These are phyloP conservation scores for Cucumis sativus DNA, from an alignment of 306 rosid species.

Conservation along the genomic window DNA sequence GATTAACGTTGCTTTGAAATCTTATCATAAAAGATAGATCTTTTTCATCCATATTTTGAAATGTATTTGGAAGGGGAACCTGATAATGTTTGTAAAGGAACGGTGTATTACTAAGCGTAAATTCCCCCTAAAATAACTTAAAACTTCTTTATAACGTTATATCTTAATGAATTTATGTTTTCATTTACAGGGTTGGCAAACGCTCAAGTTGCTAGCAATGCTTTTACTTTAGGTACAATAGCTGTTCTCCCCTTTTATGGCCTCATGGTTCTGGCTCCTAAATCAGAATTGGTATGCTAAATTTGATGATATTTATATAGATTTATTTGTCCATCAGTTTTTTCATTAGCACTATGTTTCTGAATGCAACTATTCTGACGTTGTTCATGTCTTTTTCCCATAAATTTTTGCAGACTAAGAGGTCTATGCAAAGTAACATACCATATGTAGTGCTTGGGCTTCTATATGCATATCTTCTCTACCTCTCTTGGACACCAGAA, in stretches of 20 bases:
- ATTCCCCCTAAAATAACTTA: background rate
- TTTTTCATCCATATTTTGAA: background rate
- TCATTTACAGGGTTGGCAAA: slow-evolving; percentile 46
- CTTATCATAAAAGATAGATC: background rate
- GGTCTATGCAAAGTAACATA: slow-evolving; percentile 51
- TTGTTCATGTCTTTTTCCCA: no score
- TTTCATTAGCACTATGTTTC: background rate
- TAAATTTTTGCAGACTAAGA: slow-evolving; percentile 43
- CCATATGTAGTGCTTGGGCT: slow-evolving; percentile 64
- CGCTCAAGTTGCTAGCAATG: slow-evolving; percentile 62
- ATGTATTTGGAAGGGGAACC: background rate
- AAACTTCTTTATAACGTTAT: background rate
- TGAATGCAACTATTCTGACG: background rate
- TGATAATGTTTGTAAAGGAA: background rate
- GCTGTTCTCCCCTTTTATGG: slow-evolving; percentile 90
- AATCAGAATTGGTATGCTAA: slow-evolving; percentile 50
- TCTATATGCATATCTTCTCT: slow-evolving; percentile 78
- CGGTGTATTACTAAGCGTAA: background rate
- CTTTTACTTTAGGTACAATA: slow-evolving; percentile 66
- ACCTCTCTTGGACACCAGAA: slow-evolving; percentile 91
- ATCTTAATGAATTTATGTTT: background rate
- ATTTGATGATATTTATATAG: background rate
- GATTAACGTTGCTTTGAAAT: background rate
- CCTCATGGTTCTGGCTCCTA: slow-evolving; percentile 92
- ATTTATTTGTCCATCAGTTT: background rate